Evolutionary conservation across 2,329 filamentous ascomycete genomes (phyloP), one percentile per base, ranked within the genome.

Genomic region (Paecilomyces formosus): DNA sequence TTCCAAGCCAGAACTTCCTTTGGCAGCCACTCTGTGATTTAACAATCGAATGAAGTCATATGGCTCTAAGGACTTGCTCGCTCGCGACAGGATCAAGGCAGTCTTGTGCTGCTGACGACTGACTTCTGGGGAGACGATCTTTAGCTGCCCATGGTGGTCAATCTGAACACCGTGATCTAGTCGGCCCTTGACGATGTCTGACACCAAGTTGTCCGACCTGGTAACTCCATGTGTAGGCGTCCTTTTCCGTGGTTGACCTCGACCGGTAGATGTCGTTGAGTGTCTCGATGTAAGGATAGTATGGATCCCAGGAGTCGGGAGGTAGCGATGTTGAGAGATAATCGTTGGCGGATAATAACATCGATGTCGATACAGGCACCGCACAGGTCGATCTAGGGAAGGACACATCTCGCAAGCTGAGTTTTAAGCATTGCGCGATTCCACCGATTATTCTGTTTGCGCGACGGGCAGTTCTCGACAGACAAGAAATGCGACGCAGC

Each of bases 1-100:
- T 9, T 56, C 55, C 18, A 15, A 55, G 30, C 52, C 57, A 39
- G 30, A 61, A 57, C 58, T 63, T 21, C 60, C 58, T n/a, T 57
- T 50, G 45, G 62, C 54, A 54, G 58, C 55, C 31, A 60, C 63
- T 9, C 59, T 61, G 13, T 54, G 31, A 6, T 55, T 54, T 11
- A 63, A 53, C n/a, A 65, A 45, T 21, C 57, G 54, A 12, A 57
- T 35, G 53, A 66, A 64, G 52, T 66, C 65, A 49, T 60, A 58
- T 53, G 62, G 59, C 31, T 59, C 57, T 9, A 66, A 61, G 12
- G 63, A 65, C 11, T 53, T 33, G 11, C 60, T 61, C 4, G 59
- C 58, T 9, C 60, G 57, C 45, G 56, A 61, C 6, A 65, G 55
- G n/a, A 63, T 50, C 11, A 66, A 57, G 5, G 61, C 61, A 21